These are phyloP conservation scores for Secale cereale DNA, from an alignment of 176 grass and related monocot species.

Conservation along the genomic window DNA sequence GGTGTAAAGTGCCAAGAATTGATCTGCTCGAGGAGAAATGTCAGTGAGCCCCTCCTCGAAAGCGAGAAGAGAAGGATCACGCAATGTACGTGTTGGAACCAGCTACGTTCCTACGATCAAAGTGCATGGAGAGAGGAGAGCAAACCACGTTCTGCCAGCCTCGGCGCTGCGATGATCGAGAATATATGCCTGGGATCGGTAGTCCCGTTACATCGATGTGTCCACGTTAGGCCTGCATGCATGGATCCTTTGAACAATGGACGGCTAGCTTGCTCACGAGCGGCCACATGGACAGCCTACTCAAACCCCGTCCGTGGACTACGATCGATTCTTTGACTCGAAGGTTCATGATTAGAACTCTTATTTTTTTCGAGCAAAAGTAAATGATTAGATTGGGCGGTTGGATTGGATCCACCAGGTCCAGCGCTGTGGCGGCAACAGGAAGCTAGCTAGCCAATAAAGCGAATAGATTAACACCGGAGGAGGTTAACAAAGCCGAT, in stretches of 20 bases:
- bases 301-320: neutral
- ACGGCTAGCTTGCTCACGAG: neutral
- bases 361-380: too few relatives aligned
- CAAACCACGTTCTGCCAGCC: neutral
- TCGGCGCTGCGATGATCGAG: neutral
- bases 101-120: neutral
- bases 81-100: neutral
- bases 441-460: too few relatives aligned
- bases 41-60: too few relatives aligned
- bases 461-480: too few relatives aligned
- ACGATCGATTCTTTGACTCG: neutral
- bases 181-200: neutral
- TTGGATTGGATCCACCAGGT: neutral
- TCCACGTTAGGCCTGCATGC: neutral
- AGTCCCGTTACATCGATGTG: neutral
- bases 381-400: neutral
- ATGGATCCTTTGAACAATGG: neutral
- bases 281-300: conserved; percentile 25
- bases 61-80: neutral
- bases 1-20: neutral
- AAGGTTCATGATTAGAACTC: neutral
- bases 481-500: too few relatives aligned
- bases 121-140: neutral
- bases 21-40: neutral
- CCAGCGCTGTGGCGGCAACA: neutral